Evolutionary conservation across 495 filamentous ascomycete species (phyloP).

Genomic region (Cladorrhinum samala): DNA sequence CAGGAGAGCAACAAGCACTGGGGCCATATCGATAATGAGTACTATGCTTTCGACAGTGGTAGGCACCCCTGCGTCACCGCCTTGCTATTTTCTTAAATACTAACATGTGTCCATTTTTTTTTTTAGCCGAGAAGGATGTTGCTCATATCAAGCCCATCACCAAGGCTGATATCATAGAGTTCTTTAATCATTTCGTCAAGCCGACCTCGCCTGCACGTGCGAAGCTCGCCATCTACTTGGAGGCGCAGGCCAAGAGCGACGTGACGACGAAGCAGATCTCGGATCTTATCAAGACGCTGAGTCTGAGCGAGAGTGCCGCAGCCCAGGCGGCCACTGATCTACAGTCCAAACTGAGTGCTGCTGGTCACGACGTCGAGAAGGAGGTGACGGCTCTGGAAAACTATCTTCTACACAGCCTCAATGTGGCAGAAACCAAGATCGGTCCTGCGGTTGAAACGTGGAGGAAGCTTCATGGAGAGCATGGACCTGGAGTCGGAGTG

Average conservation of each 20-base stretch:
- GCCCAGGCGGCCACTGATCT: slow-evolving; percentile 26
- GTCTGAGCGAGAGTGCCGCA: slow-evolving; percentile 13
- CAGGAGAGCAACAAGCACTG: slow-evolving; percentile 81
- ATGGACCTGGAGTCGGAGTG: slow-evolving; percentile 30
- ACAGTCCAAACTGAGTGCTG: slow-evolving; percentile 29
- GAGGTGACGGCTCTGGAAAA: slow-evolving; percentile 30
- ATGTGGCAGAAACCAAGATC: slow-evolving; percentile 31
- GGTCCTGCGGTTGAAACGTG: slow-evolving; percentile 26
- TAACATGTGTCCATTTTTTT: slow-evolving; percentile 6
- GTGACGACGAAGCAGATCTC: slow-evolving; percentile 48
- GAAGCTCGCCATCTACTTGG: slow-evolving; percentile 77
- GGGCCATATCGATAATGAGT: slow-evolving; percentile 78
- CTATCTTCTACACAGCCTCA: slow-evolving; percentile 29
- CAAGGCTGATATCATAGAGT: slow-evolving; percentile 72
- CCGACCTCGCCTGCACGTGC: slow-evolving; percentile 67
- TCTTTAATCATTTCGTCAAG: slow-evolving; percentile 70
- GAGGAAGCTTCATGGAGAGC: slow-evolving; percentile 47
- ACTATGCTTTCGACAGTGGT: slow-evolving; percentile 83
- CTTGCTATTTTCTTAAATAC: neutral
- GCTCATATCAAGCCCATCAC: slow-evolving; percentile 64
- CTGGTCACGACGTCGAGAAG: slow-evolving; percentile 26
- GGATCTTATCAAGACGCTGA: slow-evolving; percentile 40
- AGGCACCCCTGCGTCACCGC: slow-evolving; percentile 23
- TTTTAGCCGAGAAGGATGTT: slow-evolving; percentile 66
- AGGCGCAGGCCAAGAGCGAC: slow-evolving; percentile 57